These are phyloP conservation scores for Solanum hybrid DNA, from an alignment of 305 asterid species.

Conservation along the genomic window DNA sequence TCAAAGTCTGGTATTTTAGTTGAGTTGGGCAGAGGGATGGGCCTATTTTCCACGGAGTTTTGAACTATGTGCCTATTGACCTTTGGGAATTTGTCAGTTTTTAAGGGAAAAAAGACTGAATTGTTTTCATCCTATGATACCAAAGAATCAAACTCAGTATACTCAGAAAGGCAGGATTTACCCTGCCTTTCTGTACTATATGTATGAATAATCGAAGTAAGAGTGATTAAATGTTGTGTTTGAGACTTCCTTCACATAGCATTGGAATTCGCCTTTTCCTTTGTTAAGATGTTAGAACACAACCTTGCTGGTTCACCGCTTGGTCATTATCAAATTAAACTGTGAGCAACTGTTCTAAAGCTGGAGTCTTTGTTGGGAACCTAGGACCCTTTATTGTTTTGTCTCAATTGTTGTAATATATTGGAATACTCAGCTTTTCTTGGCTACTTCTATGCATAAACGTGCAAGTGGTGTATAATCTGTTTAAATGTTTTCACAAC, in stretches of 20 bases:
- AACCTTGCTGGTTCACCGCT: neutral
- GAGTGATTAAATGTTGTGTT: neutral
- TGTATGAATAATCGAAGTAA: neutral
- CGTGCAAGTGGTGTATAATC: neutral
- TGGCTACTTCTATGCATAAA: neutral
- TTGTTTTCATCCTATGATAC: neutral
- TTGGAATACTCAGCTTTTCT: no score
- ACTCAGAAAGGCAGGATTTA: neutral
- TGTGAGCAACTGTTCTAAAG: no score
- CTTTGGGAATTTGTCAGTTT: neutral
- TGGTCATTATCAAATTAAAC: neutral
- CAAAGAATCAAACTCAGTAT: neutral
- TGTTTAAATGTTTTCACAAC: neutral
- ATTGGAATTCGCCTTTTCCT: neutral
- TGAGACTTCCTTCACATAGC: neutral
- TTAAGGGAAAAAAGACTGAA: neutral
- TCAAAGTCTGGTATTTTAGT: no score
- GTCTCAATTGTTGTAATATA: no score
- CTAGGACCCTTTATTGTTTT: no score
- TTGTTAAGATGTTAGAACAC: neutral
- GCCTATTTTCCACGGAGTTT: no score
- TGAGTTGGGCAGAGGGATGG: no score
- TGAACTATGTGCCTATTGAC: neutral
- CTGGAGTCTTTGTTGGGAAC: no score
- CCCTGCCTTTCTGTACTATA: conserved; percentile 5